These are phyloP conservation scores for Fusarium sororula DNA, from an alignment of 2,329 filamentous ascomycete species.

Conservation along the genomic window DNA sequence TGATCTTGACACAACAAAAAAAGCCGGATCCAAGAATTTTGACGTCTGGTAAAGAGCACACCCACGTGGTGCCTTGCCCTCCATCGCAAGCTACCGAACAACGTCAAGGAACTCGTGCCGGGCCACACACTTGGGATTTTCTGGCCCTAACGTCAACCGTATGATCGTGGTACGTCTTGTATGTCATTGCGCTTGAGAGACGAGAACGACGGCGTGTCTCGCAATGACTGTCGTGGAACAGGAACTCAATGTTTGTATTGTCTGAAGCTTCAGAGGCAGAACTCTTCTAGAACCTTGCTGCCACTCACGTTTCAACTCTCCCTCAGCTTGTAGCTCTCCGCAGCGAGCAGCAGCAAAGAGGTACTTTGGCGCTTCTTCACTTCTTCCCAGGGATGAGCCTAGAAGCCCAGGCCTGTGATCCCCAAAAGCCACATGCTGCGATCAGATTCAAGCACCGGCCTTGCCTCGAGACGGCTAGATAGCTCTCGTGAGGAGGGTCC, in stretches of 20 bases:
- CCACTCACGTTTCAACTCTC: neutral
- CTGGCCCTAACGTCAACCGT: slow-evolving; percentile 32
- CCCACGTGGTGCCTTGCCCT: slow-evolving; percentile 40
- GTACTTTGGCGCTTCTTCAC: slow-evolving; percentile 8
- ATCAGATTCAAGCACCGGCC: slow-evolving; percentile 40
- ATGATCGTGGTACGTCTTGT: slow-evolving; percentile 40
- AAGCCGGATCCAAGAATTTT: slow-evolving; percentile 20
- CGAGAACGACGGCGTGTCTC: neutral
- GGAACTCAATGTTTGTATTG: slow-evolving; percentile 8
- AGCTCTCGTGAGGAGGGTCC: slow-evolving; percentile 21
- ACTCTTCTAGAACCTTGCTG: slow-evolving; percentile 31
- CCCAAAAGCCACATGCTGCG: slow-evolving; percentile 42
- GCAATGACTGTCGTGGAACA: neutral
- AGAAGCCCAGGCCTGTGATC: slow-evolving; percentile 38
- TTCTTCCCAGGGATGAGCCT: slow-evolving; percentile 32
- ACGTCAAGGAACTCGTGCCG: slow-evolving; percentile 17
- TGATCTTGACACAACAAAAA: slow-evolving; percentile 2
- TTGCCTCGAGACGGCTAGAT: slow-evolving; percentile 34
- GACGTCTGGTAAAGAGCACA: slow-evolving; percentile 23
- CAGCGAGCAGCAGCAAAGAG: neutral
- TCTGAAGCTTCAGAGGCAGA: slow-evolving; percentile 21
- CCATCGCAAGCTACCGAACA: slow-evolving; percentile 29
- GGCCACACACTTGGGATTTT: slow-evolving; percentile 8
- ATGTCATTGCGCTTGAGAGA: slow-evolving; percentile 22
- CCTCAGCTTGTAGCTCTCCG: slow-evolving; percentile 6